Evolutionary conservation across 768 basidiomycete genomes (phyloP).

Genomic region (Amanita fuliginea): DNA sequence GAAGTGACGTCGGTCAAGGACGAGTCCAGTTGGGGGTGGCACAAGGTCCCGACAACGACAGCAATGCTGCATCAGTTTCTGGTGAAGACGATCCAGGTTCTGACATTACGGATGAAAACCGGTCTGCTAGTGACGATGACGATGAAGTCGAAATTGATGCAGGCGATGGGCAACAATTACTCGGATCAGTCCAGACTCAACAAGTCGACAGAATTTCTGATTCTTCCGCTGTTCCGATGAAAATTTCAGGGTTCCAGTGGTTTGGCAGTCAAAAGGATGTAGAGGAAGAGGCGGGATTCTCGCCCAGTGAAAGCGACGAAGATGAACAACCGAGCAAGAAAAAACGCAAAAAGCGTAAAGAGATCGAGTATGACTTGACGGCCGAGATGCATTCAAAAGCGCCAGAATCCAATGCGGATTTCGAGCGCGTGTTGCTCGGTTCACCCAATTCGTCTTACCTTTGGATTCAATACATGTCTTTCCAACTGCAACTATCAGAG

Average conservation of each 20-base stretch:
- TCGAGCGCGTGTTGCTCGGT: conserved; percentile 84
- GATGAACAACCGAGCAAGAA: conserved; percentile 41
- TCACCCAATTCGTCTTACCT: conserved; percentile 96
- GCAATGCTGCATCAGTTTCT: conserved; percentile 8
- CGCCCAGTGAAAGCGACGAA: conserved; percentile 39
- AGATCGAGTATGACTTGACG: conserved; percentile 72
- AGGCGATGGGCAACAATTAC: conserved; percentile 4
- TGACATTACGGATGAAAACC: neutral
- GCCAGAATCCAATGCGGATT: conserved; percentile 90
- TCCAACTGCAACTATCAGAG: conserved; percentile 94
- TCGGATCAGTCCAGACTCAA: conserved; percentile 9
- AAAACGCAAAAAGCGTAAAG: conserved; percentile 58
- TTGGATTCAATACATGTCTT: conserved; percentile 99
- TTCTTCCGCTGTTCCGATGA: conserved; percentile 37
- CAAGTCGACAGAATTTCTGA: conserved; percentile 10
- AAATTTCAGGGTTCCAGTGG: conserved; percentile 61
- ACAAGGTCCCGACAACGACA: conserved; percentile 16
- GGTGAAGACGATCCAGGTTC: conserved; percentile 7
- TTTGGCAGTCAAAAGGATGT: conserved; percentile 29
- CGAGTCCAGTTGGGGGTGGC: conserved; percentile 1
- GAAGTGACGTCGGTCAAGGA: conserved; percentile 8
- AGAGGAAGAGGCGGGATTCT: conserved; percentile 22
- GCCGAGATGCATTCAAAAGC: conserved; percentile 76
- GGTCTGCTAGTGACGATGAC: conserved; percentile 5
- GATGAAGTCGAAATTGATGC: neutral